These are phyloP conservation scores for Entomortierella beljakovae DNA, from an alignment of 192 early-diverging fungal species.

Conservation along the genomic window DNA sequence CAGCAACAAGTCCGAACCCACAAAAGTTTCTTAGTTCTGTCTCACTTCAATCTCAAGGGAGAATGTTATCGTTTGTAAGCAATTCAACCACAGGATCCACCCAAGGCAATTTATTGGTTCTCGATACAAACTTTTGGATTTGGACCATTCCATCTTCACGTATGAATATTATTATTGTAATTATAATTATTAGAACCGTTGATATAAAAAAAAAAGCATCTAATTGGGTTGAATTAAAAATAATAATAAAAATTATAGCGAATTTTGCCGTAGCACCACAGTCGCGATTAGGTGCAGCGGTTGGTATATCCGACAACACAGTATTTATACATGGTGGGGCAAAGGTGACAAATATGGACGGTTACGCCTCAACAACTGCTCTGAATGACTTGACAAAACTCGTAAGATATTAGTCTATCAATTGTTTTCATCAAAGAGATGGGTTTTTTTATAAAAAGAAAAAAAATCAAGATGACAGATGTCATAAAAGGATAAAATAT, in stretches of 20 bases:
- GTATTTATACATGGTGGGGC: constrained; percentile 36
- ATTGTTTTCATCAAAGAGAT: background rate
- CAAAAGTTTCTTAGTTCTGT: constrained; percentile 55
- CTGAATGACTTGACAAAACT: constrained; percentile 26
- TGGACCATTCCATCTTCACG: constrained; percentile 61
- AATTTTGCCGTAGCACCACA: constrained; percentile 23
- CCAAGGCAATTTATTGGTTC: constrained; percentile 47
- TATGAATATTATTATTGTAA: constrained; percentile 10
- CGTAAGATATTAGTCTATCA: constrained; percentile 8
- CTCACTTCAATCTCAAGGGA: constrained; percentile 49
- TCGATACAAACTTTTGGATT: constrained; percentile 57
- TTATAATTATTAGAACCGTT: background rate
- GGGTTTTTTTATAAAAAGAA: background rate
- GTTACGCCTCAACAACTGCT: constrained; percentile 14
- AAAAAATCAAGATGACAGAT: too few species aligned
- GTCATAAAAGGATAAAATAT: background rate
- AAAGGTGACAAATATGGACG: constrained; percentile 1
- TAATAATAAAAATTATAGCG: background rate
- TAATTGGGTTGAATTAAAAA: background rate
- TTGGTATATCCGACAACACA: constrained; percentile 14
- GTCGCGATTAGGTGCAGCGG: constrained; percentile 34
- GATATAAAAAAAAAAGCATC: background rate
- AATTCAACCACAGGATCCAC: constrained; percentile 52
- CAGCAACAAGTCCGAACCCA: constrained; percentile 4
- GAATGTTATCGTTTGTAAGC: constrained; percentile 51